A percentile compares a stretch with the other conserved stretches of the same genome.
These are phyloP conservation scores for Phytopythium kandeliae DNA, from an alignment of 352 stramenopile genomes.

Conservation along the genomic window DNA sequence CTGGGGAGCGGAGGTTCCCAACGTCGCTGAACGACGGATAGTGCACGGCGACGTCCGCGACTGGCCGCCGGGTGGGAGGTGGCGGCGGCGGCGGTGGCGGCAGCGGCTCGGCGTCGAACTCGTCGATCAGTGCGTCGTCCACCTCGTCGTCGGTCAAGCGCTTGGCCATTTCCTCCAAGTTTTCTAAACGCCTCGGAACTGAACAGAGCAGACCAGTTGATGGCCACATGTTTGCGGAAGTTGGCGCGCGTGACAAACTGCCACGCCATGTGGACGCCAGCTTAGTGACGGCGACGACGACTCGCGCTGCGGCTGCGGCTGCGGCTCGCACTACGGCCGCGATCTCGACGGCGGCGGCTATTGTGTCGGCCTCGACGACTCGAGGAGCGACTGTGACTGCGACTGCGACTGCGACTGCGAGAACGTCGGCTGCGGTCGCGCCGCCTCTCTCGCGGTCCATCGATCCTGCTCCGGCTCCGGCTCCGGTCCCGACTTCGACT, in stretches of 20 bases:
- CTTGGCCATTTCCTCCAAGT: too few species aligned
- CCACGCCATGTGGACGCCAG: too few species aligned
- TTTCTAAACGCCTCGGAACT: too few species aligned
- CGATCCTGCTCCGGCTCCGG: conserved; percentile 7
- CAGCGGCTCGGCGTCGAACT: background rate
- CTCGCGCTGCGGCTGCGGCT: conserved; percentile 16
- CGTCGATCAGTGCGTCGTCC: conserved; percentile 1
- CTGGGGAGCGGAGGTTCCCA: background rate
- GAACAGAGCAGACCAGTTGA: background rate
- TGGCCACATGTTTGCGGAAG: background rate
- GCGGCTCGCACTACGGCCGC: conserved; percentile 5
- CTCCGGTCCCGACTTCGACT: too few species aligned
- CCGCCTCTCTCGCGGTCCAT: conserved; percentile 12
- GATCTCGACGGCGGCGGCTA: background rate
- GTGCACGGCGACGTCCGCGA: background rate
- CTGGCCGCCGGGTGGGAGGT: background rate
- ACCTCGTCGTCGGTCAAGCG: too few species aligned
- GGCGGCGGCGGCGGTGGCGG: background rate
- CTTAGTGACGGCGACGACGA: background rate
- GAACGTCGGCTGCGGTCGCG: conserved; percentile 1
- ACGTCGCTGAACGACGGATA: background rate
- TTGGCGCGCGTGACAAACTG: too few species aligned
- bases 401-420: conserved; percentile 13
- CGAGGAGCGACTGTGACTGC: background rate
- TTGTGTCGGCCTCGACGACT: background rate